A percentile compares a stretch with the other conserved stretches of the same genome.
These are phyloP conservation scores for Tetradesmus obliquus DNA, from an alignment of 139 green algal genomes.

Conservation along the genomic window DNA sequence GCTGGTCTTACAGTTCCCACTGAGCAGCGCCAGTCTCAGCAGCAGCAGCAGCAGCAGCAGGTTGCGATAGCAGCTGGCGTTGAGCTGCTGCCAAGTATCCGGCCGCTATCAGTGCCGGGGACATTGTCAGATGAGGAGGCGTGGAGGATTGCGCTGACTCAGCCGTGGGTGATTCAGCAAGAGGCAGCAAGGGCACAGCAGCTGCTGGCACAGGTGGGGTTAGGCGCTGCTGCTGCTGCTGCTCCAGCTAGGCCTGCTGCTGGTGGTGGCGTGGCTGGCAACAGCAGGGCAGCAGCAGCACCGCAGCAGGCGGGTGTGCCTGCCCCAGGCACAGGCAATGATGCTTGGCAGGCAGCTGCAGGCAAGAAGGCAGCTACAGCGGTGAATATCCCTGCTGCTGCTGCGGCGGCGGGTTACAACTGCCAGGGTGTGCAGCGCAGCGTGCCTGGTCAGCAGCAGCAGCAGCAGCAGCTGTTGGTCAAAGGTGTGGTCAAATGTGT, in stretches of 20 bases:
- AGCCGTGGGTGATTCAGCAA: neutral
- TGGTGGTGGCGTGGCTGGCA: neutral
- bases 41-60: constrained; percentile 8
- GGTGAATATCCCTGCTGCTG: neutral
- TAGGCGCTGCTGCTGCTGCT: constrained; percentile 3
- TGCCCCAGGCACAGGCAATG: neutral
- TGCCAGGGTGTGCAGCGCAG: neutral
- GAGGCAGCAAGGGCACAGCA: neutral
- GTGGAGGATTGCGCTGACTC: neutral
- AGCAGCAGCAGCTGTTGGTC: neutral
- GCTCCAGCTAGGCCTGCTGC: neutral
- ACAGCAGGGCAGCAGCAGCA: neutral
- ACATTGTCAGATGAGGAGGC: neutral
- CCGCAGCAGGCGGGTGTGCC: neutral
- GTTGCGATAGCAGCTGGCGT: neutral
- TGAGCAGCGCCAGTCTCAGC: neutral
- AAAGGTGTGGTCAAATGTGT: neutral
- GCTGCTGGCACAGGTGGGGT: neutral
- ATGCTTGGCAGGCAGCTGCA: neutral
- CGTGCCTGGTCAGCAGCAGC: neutral
- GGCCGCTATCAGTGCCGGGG: constrained; percentile 7
- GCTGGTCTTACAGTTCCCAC: neutral
- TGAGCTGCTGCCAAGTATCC: neutral
- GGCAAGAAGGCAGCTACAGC: neutral
- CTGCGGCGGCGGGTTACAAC: neutral